Percentiles rank a stretch among this genome's conserved stretches.
Evolutionary conservation across 2,329 filamentous ascomycete species (phyloP).

Genomic region (Epichloe sibirici): DNA sequence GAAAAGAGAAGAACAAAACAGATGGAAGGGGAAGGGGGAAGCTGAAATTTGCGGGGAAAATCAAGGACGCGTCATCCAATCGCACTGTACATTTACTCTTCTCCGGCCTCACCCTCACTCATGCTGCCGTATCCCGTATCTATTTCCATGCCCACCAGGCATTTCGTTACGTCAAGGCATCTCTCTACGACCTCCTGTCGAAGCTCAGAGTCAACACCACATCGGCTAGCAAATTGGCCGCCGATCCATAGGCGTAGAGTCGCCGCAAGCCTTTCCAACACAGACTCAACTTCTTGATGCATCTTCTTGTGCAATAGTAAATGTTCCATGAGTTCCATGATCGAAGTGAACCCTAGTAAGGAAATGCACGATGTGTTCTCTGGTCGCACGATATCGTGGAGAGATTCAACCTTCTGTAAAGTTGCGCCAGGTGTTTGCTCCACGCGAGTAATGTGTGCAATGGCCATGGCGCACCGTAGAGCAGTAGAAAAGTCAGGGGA

Average conservation of each 20-base stretch:
- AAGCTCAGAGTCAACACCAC: conserved; percentile 37
- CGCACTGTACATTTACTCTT: background rate
- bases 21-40: too few species aligned
- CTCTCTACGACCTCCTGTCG: conserved; percentile 41
- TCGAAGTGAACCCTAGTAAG: conserved; percentile 47
- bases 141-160: conserved; percentile 44
- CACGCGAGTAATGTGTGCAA: conserved; percentile 42
- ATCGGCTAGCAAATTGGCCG: conserved; percentile 35
- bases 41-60: background rate
- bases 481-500: conserved; percentile 43
- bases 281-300: conserved; percentile 32
- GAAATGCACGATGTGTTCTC: conserved; percentile 32
- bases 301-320: conserved; percentile 35
- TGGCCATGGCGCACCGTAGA: conserved; percentile 46
- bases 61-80: background rate
- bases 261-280: conserved; percentile 45
- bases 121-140: conserved; percentile 50
- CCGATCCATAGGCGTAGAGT: conserved; percentile 50
- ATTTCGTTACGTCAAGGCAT: conserved; percentile 44
- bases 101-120: conserved; percentile 32
- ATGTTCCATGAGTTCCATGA: conserved; percentile 44
- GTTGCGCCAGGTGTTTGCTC: conserved; percentile 22
- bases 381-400: conserved; percentile 36
- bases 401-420: conserved; percentile 31
- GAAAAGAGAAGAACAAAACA: background rate